Percentiles rank a stretch among this genome's conserved stretches.
Conservation (phyloP, 352 stramenopile species). For the Phytophthora pinifolia region DNA sequence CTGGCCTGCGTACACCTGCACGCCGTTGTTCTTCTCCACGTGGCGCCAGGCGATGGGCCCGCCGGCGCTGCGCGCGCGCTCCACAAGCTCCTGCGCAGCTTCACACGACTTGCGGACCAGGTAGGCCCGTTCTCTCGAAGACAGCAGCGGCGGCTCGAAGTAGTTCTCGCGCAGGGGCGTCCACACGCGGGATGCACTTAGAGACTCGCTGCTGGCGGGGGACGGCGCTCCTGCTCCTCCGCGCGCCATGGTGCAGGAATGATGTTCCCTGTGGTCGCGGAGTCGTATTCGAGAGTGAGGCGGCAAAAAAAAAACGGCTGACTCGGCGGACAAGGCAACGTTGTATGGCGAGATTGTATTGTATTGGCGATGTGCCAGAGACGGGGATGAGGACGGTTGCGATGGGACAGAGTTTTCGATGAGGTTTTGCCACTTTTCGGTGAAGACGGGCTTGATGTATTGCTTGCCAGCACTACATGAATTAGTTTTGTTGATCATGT, state of each 20-base stretch:
- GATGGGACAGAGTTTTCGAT: slow-evolving; percentile 1
- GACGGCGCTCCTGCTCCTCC: slow-evolving; percentile 11
- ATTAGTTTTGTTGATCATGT: too few relatives aligned
- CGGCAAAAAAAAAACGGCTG: slow-evolving; percentile 4
- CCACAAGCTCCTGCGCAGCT: slow-evolving; percentile 74
- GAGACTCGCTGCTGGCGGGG: background rate
- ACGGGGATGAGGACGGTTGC: slow-evolving; percentile 1
- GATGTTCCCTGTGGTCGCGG: slow-evolving; percentile 16
- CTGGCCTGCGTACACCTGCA: slow-evolving; percentile 76
- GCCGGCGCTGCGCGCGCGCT: slow-evolving; percentile 58
- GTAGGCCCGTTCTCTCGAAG: slow-evolving; percentile 64
- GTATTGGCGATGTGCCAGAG: background rate
- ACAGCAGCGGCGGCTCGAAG: slow-evolving; percentile 72
- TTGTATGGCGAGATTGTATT: background rate
- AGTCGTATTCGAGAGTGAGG: slow-evolving; percentile 30
- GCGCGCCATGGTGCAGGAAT: slow-evolving; percentile 20
- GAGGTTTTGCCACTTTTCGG: background rate
- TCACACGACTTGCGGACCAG: slow-evolving; percentile 83
- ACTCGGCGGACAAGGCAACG: slow-evolving; percentile 12
- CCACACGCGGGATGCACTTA: slow-evolving; percentile 35
- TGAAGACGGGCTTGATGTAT: too few relatives aligned
- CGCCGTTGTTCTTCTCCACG: slow-evolving; percentile 72
- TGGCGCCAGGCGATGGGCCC: slow-evolving; percentile 75
- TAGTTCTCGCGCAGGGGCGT: slow-evolving; percentile 75
- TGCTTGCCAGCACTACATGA: too few relatives aligned